Evolutionary conservation across 2,329 filamentous ascomycete species (phyloP), one percentile per base, ranked within the genome.

Genomic region (Fusarium sacchari): DNA sequence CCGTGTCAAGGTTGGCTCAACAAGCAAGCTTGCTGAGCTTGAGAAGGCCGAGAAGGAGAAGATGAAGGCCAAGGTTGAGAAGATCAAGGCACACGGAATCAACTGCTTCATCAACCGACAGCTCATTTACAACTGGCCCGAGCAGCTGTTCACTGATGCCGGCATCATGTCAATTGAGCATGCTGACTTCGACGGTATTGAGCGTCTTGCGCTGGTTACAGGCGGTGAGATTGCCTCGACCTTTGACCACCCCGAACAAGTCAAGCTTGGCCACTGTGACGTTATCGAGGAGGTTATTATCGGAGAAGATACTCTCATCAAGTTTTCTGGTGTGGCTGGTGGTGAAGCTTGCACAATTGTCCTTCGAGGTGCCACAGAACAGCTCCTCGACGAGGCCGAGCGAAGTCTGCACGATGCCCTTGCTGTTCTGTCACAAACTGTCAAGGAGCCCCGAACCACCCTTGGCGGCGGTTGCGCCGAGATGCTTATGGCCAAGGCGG

Each of bases 101-200:
- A 99, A 99, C 89, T 98, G 96, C 88, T 99, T 99, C 84, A 97
- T 99, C 84, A 99, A 99, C 89, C 89, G 96, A 78, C 96, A 99
- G 84, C 91, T 99, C 73, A 99, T 99, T 86, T 99, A 99, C 89
- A 99, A 99, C 88, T 99, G 96, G 96, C 96, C 96, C 11, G 96
- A 99, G 85, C 96, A 99, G 85, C 92, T 99, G 52, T 99, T 99
- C 81, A 95, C 96, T 40, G 96, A 99, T 82, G 96, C 95, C 13
- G 96, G 96, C 71, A 98, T 99, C 84, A 94, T 97, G 88, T 97
- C 95, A 34, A 99, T 99, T 78, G 96, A 99, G 86, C 96, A 99
- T 83, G 96, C 96, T 75, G 96, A 99, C 85, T 99, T 99, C 80
- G 96, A 99, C 81, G 96, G 96, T 74, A 97, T 99, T 76, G 96